Evolutionary conservation across 106 monocot species (phyloP), one percentile per base, ranked within the genome.

Genomic region (Ottelia alismoides): DNA sequence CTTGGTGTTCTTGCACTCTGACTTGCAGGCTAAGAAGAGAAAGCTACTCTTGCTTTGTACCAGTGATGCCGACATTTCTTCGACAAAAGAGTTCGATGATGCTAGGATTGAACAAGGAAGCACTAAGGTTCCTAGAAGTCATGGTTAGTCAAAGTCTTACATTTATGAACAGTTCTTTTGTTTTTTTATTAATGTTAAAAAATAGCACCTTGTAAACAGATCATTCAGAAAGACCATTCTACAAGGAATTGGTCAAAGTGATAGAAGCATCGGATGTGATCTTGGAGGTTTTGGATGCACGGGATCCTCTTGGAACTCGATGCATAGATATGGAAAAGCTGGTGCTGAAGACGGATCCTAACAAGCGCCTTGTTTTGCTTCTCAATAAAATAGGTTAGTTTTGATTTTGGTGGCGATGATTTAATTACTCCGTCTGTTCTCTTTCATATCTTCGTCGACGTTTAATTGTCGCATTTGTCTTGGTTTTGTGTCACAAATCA

Each of bases 211-310:
- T 60, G 21, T 79, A 47, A n/a, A 1, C 74, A 89, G 96, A 89
- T 57, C 85, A 89, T 63, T 96, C 96, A 49, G 96, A 98, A 59
- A 82, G 85, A 45, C 47, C 96, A 45, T 98, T 98, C 67, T 89
- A 77, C 63, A 96, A 96, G 73, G 96, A 96, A 51, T 65, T 98
- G 47, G 79, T 74, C 10, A 98, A 98, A 67, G 96, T 98, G 3
- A 77, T 98, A 47, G 89, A 98, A 77, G 77, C 82, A 55, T 98
- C 96, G 2, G 96, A 98, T 85, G 89, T 98, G n/a, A 89, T 98
- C 21, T 55, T 98, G 64, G 96, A 98, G 75, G 96, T 98, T 63
- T 74, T 98, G 32, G 96, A 98, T 79, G 89, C 96, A 56, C 62
- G 96, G 24, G 89, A 98, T 76, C 96, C 96, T 22, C 81, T 98